Percentiles rank a stretch among this genome's conserved stretches.
Evolutionary conservation across 176 grass and related monocot genomes (phyloP).

Genomic region (Bolboschoenus planiculmis): DNA sequence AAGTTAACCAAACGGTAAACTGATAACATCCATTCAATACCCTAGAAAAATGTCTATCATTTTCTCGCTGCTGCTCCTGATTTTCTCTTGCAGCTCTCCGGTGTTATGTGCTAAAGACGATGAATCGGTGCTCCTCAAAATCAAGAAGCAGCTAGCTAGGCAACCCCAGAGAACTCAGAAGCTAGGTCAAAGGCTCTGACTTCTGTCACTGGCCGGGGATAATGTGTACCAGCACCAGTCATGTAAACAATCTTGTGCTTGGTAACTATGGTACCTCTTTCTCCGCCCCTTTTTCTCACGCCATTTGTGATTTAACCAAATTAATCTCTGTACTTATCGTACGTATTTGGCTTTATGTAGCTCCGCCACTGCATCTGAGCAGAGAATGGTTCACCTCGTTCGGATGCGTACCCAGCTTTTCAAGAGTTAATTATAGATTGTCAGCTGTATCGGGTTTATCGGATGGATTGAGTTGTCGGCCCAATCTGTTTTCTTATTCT

Average conservation of each 20-base stretch:
- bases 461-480: too few species aligned
- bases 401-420: too few species aligned
- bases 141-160: background rate
- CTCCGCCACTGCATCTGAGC: too few species aligned
- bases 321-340: background rate
- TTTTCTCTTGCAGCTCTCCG: background rate
- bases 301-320: constrained; percentile 1
- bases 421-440: too few species aligned
- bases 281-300: background rate
- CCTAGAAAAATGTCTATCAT: background rate
- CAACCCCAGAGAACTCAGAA: background rate
- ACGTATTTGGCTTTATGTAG: background rate
- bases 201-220: background rate
- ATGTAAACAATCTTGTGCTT: background rate
- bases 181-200: background rate
- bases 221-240: background rate
- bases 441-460: too few species aligned
- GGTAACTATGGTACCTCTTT: background rate
- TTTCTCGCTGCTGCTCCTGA: background rate
- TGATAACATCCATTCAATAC: background rate
- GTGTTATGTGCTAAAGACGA: background rate
- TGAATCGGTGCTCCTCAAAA: background rate
- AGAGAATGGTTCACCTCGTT: too few species aligned
- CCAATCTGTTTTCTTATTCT: too few species aligned
- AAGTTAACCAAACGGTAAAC: too few species aligned